Conservation (phyloP, 768 basidiomycete genomes). For the Asterophora parasitica region DNA sequence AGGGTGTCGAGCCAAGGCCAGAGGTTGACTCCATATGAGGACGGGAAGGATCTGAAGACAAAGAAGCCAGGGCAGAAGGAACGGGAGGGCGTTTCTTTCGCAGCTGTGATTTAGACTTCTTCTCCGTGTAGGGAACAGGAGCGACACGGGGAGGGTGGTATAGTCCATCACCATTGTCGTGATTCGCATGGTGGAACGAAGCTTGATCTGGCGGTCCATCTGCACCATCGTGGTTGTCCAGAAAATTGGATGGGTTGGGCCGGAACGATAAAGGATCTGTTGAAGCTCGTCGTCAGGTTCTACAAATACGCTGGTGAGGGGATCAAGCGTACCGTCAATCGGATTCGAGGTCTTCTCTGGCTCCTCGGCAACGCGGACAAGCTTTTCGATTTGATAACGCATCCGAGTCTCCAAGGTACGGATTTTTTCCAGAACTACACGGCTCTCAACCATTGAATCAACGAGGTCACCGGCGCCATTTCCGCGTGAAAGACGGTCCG, state of each 20-base stretch:
- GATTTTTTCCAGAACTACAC: constrained; percentile 85
- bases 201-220: constrained; percentile 2
- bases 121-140: constrained; percentile 73
- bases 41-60: constrained; percentile 61
- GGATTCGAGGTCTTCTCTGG: constrained; percentile 36
- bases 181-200: neutral
- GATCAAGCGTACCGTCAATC: constrained; percentile 50
- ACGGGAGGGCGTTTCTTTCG: constrained; percentile 48
- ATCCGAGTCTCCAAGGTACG: constrained; percentile 81
- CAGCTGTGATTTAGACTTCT: constrained; percentile 42
- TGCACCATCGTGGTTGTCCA: constrained; percentile 32
- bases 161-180: constrained; percentile 38
- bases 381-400: constrained; percentile 94
- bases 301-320: constrained; percentile 2
- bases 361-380: constrained; percentile 73
- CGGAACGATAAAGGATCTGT: constrained; percentile 89
- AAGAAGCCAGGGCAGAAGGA: constrained; percentile 62
- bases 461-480: constrained; percentile 67
- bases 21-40: constrained; percentile 71
- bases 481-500: constrained; percentile 52
- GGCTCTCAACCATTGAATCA: constrained; percentile 72
- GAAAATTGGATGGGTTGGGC: constrained; percentile 79
- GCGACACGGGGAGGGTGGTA: constrained; percentile 88
- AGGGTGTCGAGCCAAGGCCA: constrained; percentile 61
- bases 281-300: neutral